A percentile compares a stretch with the other conserved stretches of the same genome.
phyloP scores from a whole-genome alignment of 192 early-diverging fungal species.

The Lobosporangium transversale region DNA sequence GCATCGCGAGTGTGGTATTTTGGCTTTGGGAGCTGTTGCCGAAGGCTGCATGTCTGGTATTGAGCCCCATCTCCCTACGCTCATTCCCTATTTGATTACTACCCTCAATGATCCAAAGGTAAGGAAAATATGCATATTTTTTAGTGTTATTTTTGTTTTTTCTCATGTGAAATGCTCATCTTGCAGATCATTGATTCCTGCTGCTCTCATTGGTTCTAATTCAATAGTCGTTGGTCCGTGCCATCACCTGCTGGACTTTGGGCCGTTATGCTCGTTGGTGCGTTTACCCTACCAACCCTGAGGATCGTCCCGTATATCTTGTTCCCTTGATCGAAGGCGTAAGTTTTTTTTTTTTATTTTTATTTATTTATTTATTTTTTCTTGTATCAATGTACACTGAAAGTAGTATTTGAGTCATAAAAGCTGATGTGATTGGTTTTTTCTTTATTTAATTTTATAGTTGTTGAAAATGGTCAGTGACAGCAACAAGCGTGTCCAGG shows the following conservation, averaged over 20 bases:
- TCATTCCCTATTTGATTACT: conserved; percentile 87
- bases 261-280: conserved; percentile 93
- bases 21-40: conserved; percentile 97
- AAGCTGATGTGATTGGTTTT: too few species aligned
- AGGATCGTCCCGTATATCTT: conserved; percentile 77
- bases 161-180: not conserved
- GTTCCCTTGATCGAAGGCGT: conserved; percentile 82
- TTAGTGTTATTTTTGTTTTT: not conserved
- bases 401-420: too few species aligned
- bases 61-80: conserved; percentile 85
- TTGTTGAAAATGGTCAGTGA: conserved; percentile 83
- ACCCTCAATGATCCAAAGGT: conserved; percentile 85
- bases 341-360: too few species aligned
- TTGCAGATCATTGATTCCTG: not conserved
- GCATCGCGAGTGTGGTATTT: conserved; percentile 91
- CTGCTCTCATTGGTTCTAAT: not conserved
- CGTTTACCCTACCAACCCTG: conserved; percentile 63
- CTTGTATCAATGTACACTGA: too few species aligned
- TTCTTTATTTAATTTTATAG: conserved; percentile 6
- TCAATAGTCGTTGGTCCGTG: conserved; percentile 86
- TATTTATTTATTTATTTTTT: too few species aligned
- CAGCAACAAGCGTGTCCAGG: conserved; percentile 98
- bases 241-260: conserved; percentile 99
- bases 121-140: not conserved
- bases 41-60: conserved; percentile 94